Conservation (phyloP, 2,329 filamentous ascomycete genomes). For the Ceratocystis lukuohia region DNA sequence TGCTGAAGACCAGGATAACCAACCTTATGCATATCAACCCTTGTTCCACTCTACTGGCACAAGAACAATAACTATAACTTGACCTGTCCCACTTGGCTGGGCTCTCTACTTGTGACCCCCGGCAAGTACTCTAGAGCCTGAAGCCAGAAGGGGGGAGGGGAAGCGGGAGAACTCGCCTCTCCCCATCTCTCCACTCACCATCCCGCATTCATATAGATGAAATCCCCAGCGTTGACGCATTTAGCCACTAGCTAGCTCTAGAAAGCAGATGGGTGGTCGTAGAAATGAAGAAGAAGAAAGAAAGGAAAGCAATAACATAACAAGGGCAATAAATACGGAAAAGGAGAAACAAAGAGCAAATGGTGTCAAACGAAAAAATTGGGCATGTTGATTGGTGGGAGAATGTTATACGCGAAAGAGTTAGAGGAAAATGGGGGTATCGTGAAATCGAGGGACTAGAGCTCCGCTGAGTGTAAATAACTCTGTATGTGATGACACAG, state of each 20-base stretch:
- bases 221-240: not conserved
- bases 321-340: not conserved
- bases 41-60: too few species aligned
- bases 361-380: not conserved
- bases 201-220: not conserved
- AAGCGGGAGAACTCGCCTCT: not conserved
- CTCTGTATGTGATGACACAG: not conserved
- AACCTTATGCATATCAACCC: too few species aligned
- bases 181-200: not conserved
- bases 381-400: not conserved
- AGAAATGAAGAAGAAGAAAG: not conserved
- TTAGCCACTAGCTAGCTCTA: constrained; percentile 1
- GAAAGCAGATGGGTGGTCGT: not conserved
- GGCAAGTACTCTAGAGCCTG: not conserved
- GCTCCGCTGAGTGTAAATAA: constrained; percentile 1
- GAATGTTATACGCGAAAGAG: not conserved
- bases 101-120: not conserved
- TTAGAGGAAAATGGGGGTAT: not conserved
- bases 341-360: not conserved
- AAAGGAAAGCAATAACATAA: not conserved
- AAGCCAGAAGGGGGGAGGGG: not conserved
- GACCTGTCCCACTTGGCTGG: not conserved
- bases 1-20: too few species aligned
- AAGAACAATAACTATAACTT: not conserved
- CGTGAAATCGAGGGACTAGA: constrained; percentile 2